Evolutionary conservation across 176 grass and related monocot species (phyloP), one percentile per base, ranked within the genome.

Genomic region (Aegilops longissima): DNA sequence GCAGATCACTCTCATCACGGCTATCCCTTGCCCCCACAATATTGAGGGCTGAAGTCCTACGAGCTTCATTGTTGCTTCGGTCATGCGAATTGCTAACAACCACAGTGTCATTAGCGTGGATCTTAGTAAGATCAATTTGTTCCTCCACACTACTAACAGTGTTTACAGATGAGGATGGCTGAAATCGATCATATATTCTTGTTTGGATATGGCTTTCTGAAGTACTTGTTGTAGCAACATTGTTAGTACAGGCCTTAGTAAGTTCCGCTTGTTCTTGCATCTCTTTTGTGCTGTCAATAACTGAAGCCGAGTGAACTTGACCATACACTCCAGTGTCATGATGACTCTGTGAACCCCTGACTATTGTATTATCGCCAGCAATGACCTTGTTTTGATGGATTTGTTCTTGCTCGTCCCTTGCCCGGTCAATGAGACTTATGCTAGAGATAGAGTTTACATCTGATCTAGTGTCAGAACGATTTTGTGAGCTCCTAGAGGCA

Each of bases 311-410:
- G 39, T 80, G n/a, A 70, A 51, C 77, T 17, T 29, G 61, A 80
- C n/a, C 77, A 80, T 80, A 70, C 61, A 81, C 1, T 80, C 58
- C 69, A 87, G 76, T 67, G 59, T 87, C 81, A 8, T 56, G 38
- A 82, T 79, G 13, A 67, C 80, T 81, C 16, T 71, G 45, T 79
- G 80, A 84, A 59, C 20, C 83, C 40, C 61, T 89, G 64, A 79
- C 3, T 42, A 68, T 85, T 16, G 61, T 29, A 66, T 9, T 84
- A 70, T 78, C 83, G 29, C 58, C 79, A 91, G 61, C 42, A 74
- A n/a, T 64, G 64, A 89, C 54, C 33, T 76, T 91, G 56, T 89
- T 85, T 68, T 80, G 59, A 56, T 83, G 61, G 74, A 72, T 65
- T 58, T 87, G 59, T 45, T 87, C 51, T 74, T 84, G 23, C 58